These are phyloP conservation scores for Pelargonium myrrhifolium DNA, from an alignment of 441 rosid species.

Conservation along the genomic window DNA sequence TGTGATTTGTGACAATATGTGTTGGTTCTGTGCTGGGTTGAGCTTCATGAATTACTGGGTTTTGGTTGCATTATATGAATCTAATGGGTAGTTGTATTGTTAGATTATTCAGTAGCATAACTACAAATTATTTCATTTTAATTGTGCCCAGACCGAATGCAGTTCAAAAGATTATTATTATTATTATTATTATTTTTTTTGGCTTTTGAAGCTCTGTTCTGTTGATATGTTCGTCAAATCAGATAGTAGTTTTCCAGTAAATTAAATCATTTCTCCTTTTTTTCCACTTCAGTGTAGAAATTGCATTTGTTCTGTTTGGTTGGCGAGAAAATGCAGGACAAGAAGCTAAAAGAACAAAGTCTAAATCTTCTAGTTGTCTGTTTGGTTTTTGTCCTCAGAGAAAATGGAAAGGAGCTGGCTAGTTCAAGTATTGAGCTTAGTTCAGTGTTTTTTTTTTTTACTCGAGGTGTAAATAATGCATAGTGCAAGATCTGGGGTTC, in stretches of 20 bases:
- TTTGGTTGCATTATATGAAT: neutral
- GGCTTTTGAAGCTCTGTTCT: no score
- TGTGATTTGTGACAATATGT: neutral
- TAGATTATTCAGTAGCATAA: neutral
- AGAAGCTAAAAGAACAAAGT: neutral
- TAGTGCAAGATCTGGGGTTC: neutral
- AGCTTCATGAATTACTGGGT: neutral
- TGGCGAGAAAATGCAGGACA: constrained; percentile 9
- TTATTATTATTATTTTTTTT: no score
- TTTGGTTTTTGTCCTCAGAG: neutral
- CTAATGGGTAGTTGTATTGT: neutral
- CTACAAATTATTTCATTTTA: neutral
- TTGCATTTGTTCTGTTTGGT: constrained; percentile 11
- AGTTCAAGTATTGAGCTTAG: constrained; percentile 2
- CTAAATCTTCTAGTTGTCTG: neutral
- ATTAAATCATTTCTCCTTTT: neutral
- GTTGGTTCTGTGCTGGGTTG: neutral
- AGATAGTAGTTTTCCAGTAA: neutral
- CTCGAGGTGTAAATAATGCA: neutral
- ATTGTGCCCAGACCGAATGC: neutral
- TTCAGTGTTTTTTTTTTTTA: constrained; percentile 2
- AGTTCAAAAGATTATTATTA: neutral
- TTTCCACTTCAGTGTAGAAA: neutral
- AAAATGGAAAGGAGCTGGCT: neutral
- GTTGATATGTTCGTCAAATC: no score